Conservation (phyloP, 2,329 filamentous ascomycete species). For the Xylaria arbuscula region DNA sequence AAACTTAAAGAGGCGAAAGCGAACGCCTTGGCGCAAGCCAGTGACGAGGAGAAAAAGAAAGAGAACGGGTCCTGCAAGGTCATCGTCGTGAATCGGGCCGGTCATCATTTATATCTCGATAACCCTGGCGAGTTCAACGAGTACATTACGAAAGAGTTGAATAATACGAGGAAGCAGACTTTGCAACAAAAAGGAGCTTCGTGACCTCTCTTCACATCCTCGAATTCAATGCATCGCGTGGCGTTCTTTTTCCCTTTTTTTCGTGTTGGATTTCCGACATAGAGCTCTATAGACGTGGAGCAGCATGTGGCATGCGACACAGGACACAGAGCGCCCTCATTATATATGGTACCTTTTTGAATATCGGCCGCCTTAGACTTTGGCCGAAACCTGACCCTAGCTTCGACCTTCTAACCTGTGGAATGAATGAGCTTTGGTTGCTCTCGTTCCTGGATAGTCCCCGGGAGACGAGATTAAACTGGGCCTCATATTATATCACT, state of each 20-base stretch:
- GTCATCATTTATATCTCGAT: conserved; percentile 70
- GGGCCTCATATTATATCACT: conserved; percentile 6
- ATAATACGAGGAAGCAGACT: conserved; percentile 57
- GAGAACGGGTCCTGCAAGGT: conserved; percentile 89
- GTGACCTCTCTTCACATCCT: conserved; percentile 1
- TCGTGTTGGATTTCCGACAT: neutral
- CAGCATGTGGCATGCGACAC: neutral
- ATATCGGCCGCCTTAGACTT: neutral
- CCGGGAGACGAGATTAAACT: neutral
- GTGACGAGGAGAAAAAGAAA: conserved; percentile 71
- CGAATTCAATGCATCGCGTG: conserved; percentile 32
- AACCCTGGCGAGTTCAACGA: conserved; percentile 69
- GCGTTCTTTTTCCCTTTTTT: conserved; percentile 24
- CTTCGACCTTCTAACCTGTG: neutral
- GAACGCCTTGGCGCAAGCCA: conserved; percentile 69
- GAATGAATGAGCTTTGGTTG: neutral
- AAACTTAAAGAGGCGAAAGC: conserved; percentile 77
- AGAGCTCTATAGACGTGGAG: conserved; percentile 15
- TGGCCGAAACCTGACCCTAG: neutral
- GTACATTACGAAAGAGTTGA: conserved; percentile 63
- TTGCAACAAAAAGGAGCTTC: conserved; percentile 37
- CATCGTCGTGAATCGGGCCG: conserved; percentile 73
- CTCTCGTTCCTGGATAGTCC: neutral
- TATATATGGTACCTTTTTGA: conserved; percentile 2
- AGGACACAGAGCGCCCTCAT: neutral